Evolutionary conservation across 352 stramenopile genomes (phyloP), one percentile per base, ranked within the genome.

Genomic region (Phytophthora aleatoria): DNA sequence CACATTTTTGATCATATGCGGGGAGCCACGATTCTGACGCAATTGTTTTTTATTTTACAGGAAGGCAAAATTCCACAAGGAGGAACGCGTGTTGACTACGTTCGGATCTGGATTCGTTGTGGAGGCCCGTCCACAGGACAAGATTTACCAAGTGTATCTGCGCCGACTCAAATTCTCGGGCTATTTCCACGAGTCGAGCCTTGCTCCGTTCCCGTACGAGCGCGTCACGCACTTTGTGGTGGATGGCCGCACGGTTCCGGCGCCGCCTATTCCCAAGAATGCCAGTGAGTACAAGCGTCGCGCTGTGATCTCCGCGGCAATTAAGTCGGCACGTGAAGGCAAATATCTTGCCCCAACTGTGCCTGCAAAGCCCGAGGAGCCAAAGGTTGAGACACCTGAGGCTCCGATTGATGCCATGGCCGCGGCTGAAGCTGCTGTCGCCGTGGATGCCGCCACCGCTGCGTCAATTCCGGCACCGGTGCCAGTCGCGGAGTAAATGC

Each of bases 141-240:
- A 86, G 28, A 90, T 93, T 66, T 95, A 95, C 67, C 74, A 86
- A 44, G 81, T 95, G 20, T 74, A 89, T 38, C 73, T 95, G 39
- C 87, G 87, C n/a, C 84, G 86, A 3, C 75, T 93, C 30, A 81
- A 84, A 58, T 82, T 85, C 51, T 74, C 61, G 2, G 87, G 83
- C 7, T 92, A 80, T 59, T 95, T 93, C 49, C 82, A 93, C 73
- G 87, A 95, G 50, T 61, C 73, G 8, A 79, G 68, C 28, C 55
- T 95, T 30, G 57, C 69, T 49, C 61, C 72, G 20, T 95, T 95
- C 67, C 87, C 87, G n/a, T 95, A 95, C 42, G 84, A 95, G 33
- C 82, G 83, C 38, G 87, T 92, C 28, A 93, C 87, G 50, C 87
- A 95, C 47, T 87, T 95, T 58, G 83, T 93, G n/a, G 83, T 95